These are phyloP conservation scores for Macrophomina phaseolina DNA, from an alignment of 2,329 filamentous ascomycete genomes.

Conservation along the genomic window DNA sequence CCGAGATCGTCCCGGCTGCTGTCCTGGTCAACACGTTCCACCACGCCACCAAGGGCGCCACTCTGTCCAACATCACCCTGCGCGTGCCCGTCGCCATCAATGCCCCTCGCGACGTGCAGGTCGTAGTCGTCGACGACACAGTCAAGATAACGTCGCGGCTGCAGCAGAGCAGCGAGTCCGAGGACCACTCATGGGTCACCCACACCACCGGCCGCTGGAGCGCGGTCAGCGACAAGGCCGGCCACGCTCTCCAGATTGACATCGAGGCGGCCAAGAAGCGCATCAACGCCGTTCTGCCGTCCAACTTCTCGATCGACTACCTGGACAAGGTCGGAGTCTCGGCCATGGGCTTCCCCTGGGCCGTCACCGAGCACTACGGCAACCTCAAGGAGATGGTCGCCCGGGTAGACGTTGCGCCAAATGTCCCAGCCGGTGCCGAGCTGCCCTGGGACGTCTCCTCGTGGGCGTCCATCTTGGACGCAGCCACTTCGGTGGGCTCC, in stretches of 20 bases:
- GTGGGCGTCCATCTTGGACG: constrained; percentile 50
- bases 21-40: constrained; percentile 50
- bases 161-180: constrained; percentile 6
- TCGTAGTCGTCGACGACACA: constrained; percentile 41
- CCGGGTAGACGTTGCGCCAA: constrained; percentile 44
- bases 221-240: neutral
- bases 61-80: constrained; percentile 43
- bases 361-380: constrained; percentile 47
- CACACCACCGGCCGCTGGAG: constrained; percentile 37
- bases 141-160: constrained; percentile 45
- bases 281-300: constrained; percentile 35
- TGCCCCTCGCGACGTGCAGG: constrained; percentile 44
- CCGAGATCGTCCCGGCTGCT: constrained; percentile 53
- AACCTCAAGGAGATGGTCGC: constrained; percentile 50
- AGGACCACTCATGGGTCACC: constrained; percentile 39
- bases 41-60: constrained; percentile 38
- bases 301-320: constrained; percentile 47
- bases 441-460: constrained; percentile 39
- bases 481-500: constrained; percentile 51
- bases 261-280: constrained; percentile 37
- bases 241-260: constrained; percentile 29
- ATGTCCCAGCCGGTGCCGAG: neutral
- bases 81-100: constrained; percentile 46
- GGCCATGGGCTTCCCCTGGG: constrained; percentile 52
- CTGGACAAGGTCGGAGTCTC: constrained; percentile 48